phyloP scores from a whole-genome alignment of 441 rosid genomes.

The Eruca vesicaria region DNA sequence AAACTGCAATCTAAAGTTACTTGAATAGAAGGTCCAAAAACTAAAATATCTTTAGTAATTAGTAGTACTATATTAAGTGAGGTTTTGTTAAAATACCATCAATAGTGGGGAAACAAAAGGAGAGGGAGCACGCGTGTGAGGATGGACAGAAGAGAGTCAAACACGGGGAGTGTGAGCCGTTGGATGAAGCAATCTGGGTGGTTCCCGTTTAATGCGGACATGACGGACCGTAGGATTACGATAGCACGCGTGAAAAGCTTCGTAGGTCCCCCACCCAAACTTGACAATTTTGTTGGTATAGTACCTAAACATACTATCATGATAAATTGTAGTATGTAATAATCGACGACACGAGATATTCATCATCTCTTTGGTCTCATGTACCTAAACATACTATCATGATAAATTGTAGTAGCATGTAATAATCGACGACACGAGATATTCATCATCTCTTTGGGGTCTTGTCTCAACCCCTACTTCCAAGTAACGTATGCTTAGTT shows the following conservation, averaged over 20 bases:
- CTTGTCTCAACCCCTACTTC: conserved; percentile 27
- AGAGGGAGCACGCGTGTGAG: conserved; percentile 41
- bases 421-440: neutral
- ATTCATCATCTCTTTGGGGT: conserved; percentile 10
- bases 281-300: neutral
- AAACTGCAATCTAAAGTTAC: too few species aligned
- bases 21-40: too few species aligned
- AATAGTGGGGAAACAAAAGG: neutral
- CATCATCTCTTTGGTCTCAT: neutral
- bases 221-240: conserved; percentile 54
- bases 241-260: conserved; percentile 67
- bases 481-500: conserved; percentile 16
- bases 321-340: neutral
- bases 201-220: conserved; percentile 50
- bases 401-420: neutral
- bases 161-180: conserved; percentile 48
- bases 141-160: conserved; percentile 49
- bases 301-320: neutral
- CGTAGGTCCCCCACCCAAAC: conserved; percentile 39
- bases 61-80: too few species aligned
- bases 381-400: neutral
- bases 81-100: neutral
- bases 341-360: neutral
- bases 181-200: conserved; percentile 39
- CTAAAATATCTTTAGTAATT: too few species aligned